Evolutionary conservation across 1,284 basidiomycete species (phyloP), one percentile per base, ranked within the genome.

Genomic region (Ceratobasidium sp.): DNA sequence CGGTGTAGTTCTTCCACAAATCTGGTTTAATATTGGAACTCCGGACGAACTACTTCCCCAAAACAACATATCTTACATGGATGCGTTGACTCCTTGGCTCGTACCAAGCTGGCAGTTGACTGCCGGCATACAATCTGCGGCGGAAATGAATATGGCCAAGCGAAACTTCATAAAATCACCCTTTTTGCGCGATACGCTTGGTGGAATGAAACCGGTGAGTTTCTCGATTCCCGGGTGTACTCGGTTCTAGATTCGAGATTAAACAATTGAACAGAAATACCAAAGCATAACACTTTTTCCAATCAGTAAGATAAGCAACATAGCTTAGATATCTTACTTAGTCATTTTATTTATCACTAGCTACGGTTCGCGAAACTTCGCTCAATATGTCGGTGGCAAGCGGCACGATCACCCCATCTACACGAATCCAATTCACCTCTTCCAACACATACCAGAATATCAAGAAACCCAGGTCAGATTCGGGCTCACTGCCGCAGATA

Each of bases 161-260:
- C 63, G 63, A 11, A 64, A 37, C 23, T 47, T 64, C 42, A 64
- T 64, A 17, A 23, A 45, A 17, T 64, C 63, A 28, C 39, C 63
- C 20, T 64, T 64, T 20, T 11, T 64, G 13, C 63, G 63, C 28
- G 63, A 64, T 47, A 64, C 63, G 13, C 23, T 64, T 26, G 63
- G 63, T n/a, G 63, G 63, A 20, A 64, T 64, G 63, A 47, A 64
- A 47, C 63, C 63, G 4, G 63, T 64, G 20, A 64, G 63, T 45
- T 20, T 15, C 28, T 15, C 15, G 1, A n/a, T n/a, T 23, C 4
- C 10, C n/a, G n/a, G n/a, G n/a, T n/a, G n/a, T 10, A 17, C 2
- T 54, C n/a, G 28, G 23, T 54, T 39, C 8, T 11, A 26, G 20
- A 2, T 15, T 15, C 35, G 4, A 17, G 17, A 37, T 31, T 54